These are phyloP conservation scores for Myriangium duriaei DNA, from an alignment of 2,329 filamentous ascomycete genomes.

Conservation along the genomic window DNA sequence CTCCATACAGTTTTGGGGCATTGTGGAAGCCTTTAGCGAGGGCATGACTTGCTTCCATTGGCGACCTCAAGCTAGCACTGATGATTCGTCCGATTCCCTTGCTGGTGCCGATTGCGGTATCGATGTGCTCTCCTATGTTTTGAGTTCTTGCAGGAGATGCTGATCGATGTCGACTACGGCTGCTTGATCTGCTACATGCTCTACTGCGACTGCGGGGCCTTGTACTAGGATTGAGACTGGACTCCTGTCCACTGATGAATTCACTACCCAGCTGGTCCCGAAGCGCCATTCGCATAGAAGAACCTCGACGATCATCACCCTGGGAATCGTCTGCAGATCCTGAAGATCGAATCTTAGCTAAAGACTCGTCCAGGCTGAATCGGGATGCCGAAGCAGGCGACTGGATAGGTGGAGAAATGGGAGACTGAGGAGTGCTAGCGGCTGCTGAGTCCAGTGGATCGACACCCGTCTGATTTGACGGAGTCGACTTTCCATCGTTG, in stretches of 20 bases:
- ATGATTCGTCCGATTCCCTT: slow-evolving; percentile 26
- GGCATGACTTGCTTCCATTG: slow-evolving; percentile 48
- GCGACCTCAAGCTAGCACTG: slow-evolving; percentile 31
- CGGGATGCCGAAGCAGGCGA: slow-evolving; percentile 3
- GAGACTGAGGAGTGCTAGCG: background rate
- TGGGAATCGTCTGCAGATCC: background rate
- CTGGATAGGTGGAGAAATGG: background rate
- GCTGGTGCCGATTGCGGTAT: slow-evolving; percentile 20
- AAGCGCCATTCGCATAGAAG: slow-evolving; percentile 10
- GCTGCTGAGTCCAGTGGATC: background rate
- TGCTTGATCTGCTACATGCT: background rate
- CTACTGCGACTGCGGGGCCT: no score
- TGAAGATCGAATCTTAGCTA: slow-evolving; percentile 11
- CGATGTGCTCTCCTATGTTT: background rate
- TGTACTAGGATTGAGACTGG: background rate
- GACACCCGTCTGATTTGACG: background rate
- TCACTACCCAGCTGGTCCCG: slow-evolving; percentile 8
- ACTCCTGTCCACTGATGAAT: slow-evolving; percentile 5
- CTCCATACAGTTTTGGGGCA: slow-evolving; percentile 56
- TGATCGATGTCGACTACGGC: slow-evolving; percentile 1
- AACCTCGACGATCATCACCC: slow-evolving; percentile 2
- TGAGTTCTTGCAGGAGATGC: background rate
- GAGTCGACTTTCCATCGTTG: background rate
- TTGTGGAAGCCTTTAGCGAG: slow-evolving; percentile 60
- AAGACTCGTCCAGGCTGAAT: slow-evolving; percentile 14